Evolutionary conservation across 1,284 basidiomycete genomes (phyloP), one percentile per base, ranked within the genome.

Genomic region (Cryptococcus hybrid): DNA sequence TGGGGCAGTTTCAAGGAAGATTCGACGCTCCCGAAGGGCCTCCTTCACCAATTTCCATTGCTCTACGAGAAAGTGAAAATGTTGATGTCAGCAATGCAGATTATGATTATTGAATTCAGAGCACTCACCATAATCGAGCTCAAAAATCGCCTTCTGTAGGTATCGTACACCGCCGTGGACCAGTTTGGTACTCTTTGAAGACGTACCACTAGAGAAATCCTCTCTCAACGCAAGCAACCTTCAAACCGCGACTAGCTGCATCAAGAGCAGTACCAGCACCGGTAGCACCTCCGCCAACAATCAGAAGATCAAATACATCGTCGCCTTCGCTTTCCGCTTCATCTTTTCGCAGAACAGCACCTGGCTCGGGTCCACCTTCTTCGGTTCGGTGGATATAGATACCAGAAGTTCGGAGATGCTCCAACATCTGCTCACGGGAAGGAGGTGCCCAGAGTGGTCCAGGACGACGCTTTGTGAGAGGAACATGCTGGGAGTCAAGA

Each of bases 91-190:
- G 3, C 30, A 30, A 45, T 54, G 6, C 36, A 15, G 40, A 36
- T 34, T 30, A 30, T 4, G 2, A 30, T 30, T 30, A 30, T 30
- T 30, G 2, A 30, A 30, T 3, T 30, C 30, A 30, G 35, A 11
- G 12, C 51, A 71, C 71, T 71, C 68, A 72, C 78, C 90, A 68
- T 96, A 97, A 78, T 98, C 95, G 62, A 97, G 86, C 74, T 96
- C 93, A 73, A 96, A 87, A 54, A 98, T 84, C 2, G 95, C 95
- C 75, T 97, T 98, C 72, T 97, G 94, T 11, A 99, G 84, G 79
- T 99, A 99, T 11, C 95, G 85, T 0, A 99, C 95, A 57, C 95
- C 95, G 35, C 95, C 95, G 79, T 99, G 95, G 1, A 98, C 93
- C 52, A 99, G 87, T 77, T 99, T 98, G 8, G 95, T 98, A 7